Conservation (phyloP, 2,329 filamentous ascomycete species). For the Coccinonectria pachysandricola region DNA sequence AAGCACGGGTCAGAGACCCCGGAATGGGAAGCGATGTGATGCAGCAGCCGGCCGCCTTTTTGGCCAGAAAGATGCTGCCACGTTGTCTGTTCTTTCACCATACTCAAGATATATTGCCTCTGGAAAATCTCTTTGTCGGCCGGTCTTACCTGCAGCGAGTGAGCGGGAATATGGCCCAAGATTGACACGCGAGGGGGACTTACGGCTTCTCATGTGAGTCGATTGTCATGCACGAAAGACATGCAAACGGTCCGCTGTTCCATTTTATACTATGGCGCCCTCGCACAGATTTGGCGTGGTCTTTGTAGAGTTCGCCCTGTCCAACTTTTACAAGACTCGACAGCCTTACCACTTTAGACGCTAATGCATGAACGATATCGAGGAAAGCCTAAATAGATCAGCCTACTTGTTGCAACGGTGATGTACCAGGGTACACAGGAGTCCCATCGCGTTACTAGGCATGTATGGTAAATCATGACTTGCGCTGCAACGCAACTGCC, state of each 20-base stretch:
- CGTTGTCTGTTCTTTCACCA: constrained; percentile 16
- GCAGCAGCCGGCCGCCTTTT: constrained; percentile 7
- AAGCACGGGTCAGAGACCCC: no score
- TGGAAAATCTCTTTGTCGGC: constrained; percentile 10
- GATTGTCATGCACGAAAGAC: constrained; percentile 21
- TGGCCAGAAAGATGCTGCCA: constrained; percentile 18
- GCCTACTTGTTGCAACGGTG: constrained; percentile 1
- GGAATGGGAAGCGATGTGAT: constrained; percentile 9
- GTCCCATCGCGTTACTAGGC: no score
- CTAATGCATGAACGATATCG: constrained; percentile 11
- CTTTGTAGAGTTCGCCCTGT: constrained; percentile 4
- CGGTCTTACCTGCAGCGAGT: no score
- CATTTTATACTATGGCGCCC: constrained; percentile 13
- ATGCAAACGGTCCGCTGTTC: constrained; percentile 18
- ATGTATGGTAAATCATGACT: no score
- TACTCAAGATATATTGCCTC: constrained; percentile 7
- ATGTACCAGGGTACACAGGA: constrained; percentile 9
- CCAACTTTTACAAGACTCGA: constrained; percentile 5
- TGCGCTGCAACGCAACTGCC: constrained; percentile 13
- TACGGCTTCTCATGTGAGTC: constrained; percentile 29
- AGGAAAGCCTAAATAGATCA: constrained; percentile 7
- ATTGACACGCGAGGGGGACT: no score
- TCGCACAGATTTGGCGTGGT: constrained; percentile 3
- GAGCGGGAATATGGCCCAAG: no score
- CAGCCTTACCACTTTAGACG: constrained; percentile 6